These are phyloP conservation scores for Ophiobolus disseminans DNA, from an alignment of 2,329 filamentous ascomycete species.

Conservation along the genomic window DNA sequence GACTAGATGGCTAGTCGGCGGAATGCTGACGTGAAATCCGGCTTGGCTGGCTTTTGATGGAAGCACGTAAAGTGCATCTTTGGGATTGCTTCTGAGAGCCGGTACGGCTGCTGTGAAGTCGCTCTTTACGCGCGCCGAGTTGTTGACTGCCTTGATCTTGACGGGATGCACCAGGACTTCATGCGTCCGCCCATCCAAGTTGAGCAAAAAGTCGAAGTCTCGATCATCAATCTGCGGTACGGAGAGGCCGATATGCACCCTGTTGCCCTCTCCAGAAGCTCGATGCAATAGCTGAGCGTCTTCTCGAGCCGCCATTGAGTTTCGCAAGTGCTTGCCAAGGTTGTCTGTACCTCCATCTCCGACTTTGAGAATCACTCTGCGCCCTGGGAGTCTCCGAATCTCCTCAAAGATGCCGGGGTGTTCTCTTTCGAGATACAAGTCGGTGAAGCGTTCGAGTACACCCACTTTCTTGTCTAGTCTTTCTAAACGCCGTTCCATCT, in stretches of 20 bases:
- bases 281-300: constrained; percentile 35
- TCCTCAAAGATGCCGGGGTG: constrained; percentile 31
- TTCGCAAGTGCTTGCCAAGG: constrained; percentile 23
- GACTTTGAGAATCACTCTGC: constrained; percentile 22
- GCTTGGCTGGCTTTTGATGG: constrained; percentile 21
- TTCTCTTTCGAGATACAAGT: constrained; percentile 32
- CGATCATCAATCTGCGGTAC: constrained; percentile 32
- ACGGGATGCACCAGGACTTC: constrained; percentile 32
- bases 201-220: constrained; percentile 37
- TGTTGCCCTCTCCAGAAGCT: constrained; percentile 16
- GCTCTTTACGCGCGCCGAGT: constrained; percentile 16
- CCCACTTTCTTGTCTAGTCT: constrained; percentile 28
- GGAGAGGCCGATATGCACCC: constrained; percentile 33
- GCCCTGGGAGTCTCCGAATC: constrained; percentile 31
- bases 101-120: constrained; percentile 20
- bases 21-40: constrained; percentile 31
- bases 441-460: constrained; percentile 30
- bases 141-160: constrained; percentile 20
- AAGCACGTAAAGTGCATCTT: constrained; percentile 25
- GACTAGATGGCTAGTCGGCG: constrained; percentile 23
- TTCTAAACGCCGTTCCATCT: constrained; percentile 25
- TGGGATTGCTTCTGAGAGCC: constrained; percentile 10
- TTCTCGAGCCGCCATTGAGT: constrained; percentile 28
- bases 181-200: constrained; percentile 18
- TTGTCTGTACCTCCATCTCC: constrained; percentile 16